Percentiles rank a stretch among this genome's conserved stretches.
Conservation (phyloP, 352 stramenopile species). For the Sclerospora graminicola region DNA sequence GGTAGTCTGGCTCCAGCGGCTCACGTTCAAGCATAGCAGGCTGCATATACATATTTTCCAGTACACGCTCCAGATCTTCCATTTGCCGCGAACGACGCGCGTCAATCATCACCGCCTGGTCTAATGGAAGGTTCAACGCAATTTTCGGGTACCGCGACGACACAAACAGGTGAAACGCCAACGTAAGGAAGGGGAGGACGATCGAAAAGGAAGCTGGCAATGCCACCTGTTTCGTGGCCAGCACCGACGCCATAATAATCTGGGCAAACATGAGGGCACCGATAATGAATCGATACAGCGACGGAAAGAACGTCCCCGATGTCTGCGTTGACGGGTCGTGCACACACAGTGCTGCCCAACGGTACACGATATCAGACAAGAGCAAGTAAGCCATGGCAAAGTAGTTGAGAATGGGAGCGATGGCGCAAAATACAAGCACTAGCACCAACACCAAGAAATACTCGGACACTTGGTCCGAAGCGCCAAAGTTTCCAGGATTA, state of each 20-base stretch:
- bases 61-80: constrained; percentile 40
- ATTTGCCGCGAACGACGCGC: constrained; percentile 38
- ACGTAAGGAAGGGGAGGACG: constrained; percentile 53
- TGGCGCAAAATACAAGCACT: constrained; percentile 59
- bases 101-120: constrained; percentile 69
- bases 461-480: constrained; percentile 47
- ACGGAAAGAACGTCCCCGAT: constrained; percentile 59
- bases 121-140: constrained; percentile 56
- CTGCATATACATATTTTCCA: constrained; percentile 61
- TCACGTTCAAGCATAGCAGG: constrained; percentile 51
- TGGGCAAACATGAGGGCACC: constrained; percentile 69
- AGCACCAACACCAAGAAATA: constrained; percentile 72
- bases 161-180: constrained; percentile 65
- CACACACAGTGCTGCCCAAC: constrained; percentile 64
- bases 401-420: constrained; percentile 75
- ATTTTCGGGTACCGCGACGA: constrained; percentile 54
- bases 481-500: constrained; percentile 46
- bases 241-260: constrained; percentile 60
- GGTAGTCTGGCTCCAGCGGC: constrained; percentile 68
- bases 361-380: constrained; percentile 65
- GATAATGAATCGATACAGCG: constrained; percentile 74
- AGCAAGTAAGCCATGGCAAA: constrained; percentile 62
- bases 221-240: constrained; percentile 68
- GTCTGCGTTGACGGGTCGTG: constrained; percentile 61
- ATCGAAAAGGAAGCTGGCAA: constrained; percentile 46